Evolutionary conservation across 139 green algal species (phyloP), one percentile per base, ranked within the genome.

Genomic region (Dunaliella primolecta): DNA sequence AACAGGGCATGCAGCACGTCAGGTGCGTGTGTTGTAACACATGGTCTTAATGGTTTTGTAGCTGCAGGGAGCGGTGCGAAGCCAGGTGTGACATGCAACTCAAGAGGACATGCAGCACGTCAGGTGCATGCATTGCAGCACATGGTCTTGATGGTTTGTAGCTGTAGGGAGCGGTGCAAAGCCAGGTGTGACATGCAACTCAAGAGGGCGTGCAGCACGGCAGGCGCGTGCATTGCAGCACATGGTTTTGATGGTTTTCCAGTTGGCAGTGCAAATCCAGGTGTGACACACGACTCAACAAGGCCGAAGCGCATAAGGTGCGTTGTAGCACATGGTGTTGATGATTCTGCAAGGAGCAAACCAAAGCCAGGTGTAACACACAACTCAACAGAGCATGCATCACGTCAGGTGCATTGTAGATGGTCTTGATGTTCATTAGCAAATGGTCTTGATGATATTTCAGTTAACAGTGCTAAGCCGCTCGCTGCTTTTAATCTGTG

Each of bases 21-120:
- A 0, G 92, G 94, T 15, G 80, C 86, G 33, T 15, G 80, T 84
- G 33, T 2, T 81, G 85, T 86, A 86, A 55, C 81, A 86, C 85
- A 88, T 88, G 11, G 80, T 88, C 91, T 99, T 99, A 93, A 99
- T 99, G 37, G 89, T 96, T 86, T 97, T 98, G 92, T 99, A 99
- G 23, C 79, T 83, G 79, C 27, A 36, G n/a, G n/a, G n/a, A 23
- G n/a, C n/a, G n/a, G n/a, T n/a, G n/a, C n/a, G n/a, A n/a, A n/a
- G n/a, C 56, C 15, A 3, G 70, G 2, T 35, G 70, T 77, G 70
- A 64, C 15, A 99, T 87, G 88, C 97, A 91, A 2, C 64, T 90
- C 81, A 99, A 93, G 80, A 99, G 88, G 20, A 85, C 86, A 57
- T 98, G 88, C 84, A 99, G 88, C 80, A 98, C 81, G 21, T 94